A percentile compares a stretch with the other conserved stretches of the same genome.
phyloP scores from a whole-genome alignment of 2,329 filamentous ascomycete species.

The Penicillium sp. region DNA sequence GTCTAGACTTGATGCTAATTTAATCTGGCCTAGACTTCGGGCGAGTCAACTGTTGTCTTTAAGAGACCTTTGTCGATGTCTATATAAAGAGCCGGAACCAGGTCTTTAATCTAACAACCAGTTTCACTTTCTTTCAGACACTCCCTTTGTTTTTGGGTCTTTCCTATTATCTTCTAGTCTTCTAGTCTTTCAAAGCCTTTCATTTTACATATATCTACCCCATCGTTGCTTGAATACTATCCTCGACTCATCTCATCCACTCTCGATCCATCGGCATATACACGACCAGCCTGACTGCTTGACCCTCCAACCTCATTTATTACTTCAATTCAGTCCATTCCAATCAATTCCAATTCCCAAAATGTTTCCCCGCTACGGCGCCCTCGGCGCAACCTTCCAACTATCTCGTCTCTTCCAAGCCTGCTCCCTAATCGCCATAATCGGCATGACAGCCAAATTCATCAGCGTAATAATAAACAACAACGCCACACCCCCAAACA shows the following conservation, averaged over 20 bases:
- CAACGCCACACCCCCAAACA: constrained; percentile 63
- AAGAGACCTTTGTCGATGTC: constrained; percentile 2
- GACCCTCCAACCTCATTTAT: background rate
- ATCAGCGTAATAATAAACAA: constrained; percentile 69
- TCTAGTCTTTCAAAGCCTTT: background rate
- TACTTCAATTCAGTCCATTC: background rate
- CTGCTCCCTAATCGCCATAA: constrained; percentile 69
- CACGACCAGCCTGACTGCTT: background rate
- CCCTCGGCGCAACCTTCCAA: constrained; percentile 75
- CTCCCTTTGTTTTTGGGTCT: constrained; percentile 1
- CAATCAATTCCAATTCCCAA: constrained; percentile 1
- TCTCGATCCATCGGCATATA: background rate
- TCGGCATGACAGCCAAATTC: constrained; percentile 80
- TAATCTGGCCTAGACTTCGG: constrained; percentile 15
- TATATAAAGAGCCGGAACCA: constrained; percentile 7
- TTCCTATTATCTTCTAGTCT: background rate
- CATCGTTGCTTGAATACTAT: background rate
- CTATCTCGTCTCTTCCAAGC: constrained; percentile 68
- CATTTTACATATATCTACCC: background rate
- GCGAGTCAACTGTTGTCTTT: constrained; percentile 1
- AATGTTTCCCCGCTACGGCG: constrained; percentile 54
- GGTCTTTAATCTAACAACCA: constrained; percentile 8
- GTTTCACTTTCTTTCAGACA: constrained; percentile 6
- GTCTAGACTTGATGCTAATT: constrained; percentile 16
- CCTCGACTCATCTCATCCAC: background rate